phyloP scores from a whole-genome alignment of 2,329 filamentous ascomycete species.

The Cordyceps farinosa region DNA sequence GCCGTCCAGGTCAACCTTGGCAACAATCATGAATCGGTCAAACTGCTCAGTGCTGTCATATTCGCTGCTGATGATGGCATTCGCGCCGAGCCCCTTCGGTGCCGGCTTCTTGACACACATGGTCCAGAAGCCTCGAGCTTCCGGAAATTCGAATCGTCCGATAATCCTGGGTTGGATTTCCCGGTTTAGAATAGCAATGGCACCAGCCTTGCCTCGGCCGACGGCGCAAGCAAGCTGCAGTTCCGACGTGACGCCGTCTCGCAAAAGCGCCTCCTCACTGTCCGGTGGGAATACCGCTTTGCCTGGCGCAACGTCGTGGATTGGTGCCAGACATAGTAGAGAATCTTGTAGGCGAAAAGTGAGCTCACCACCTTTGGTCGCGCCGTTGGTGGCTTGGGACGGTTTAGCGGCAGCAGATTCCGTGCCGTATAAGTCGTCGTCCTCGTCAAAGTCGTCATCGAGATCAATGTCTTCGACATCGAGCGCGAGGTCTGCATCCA shows the following conservation, averaged over 20 bases:
- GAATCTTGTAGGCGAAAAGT: conserved; percentile 74
- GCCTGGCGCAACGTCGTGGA: conserved; percentile 71
- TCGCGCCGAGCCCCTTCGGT: conserved; percentile 55
- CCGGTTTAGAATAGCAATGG: conserved; percentile 72
- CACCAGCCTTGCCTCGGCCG: conserved; percentile 63
- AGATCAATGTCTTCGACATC: conserved; percentile 50
- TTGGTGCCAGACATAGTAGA: conserved; percentile 73
- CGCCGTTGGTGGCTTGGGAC: conserved; percentile 37
- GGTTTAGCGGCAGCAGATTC: conserved; percentile 61
- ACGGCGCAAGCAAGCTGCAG: conserved; percentile 58
- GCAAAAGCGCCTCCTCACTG: conserved; percentile 42
- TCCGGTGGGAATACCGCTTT: conserved; percentile 44
- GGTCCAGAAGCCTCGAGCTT: conserved; percentile 77
- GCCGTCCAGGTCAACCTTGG: conserved; percentile 64
- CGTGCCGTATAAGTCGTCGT: conserved; percentile 58
- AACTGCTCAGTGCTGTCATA: conserved; percentile 60
- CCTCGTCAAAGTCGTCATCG: conserved; percentile 58
- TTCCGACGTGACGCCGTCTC: conserved; percentile 49
- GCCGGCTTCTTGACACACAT: conserved; percentile 65
- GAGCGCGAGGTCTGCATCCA: conserved; percentile 51
- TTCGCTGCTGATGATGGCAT: conserved; percentile 49
- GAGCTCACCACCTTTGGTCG: conserved; percentile 58
- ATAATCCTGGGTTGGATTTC: conserved; percentile 71
- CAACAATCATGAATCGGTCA: conserved; percentile 79
- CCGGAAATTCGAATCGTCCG: conserved; percentile 67